phyloP scores from a whole-genome alignment of 1,284 basidiomycete genomes.

The Xerocomus minutiporus region DNA sequence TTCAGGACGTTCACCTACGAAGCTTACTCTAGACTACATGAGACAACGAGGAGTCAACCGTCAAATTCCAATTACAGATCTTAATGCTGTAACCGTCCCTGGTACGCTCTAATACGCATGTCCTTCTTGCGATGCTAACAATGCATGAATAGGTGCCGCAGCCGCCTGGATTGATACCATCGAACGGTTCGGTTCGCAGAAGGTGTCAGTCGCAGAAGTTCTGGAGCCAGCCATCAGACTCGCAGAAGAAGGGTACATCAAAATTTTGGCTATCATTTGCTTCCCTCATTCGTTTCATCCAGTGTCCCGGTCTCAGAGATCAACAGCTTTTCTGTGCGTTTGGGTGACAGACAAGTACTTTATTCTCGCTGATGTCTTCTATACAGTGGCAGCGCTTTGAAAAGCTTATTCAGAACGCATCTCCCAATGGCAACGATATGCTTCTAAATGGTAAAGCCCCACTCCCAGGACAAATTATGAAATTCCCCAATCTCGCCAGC shows the following conservation, averaged over 20 bases:
- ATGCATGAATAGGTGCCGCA: constrained; percentile 61
- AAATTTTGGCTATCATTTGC: neutral
- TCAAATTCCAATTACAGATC: constrained; percentile 66
- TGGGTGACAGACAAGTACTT: neutral
- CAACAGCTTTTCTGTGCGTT: constrained; percentile 54
- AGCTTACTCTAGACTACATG: constrained; percentile 72
- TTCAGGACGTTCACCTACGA: constrained; percentile 80
- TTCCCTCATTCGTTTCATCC: constrained; percentile 8
- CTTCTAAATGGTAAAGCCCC: constrained; percentile 79
- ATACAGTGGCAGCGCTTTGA: constrained; percentile 73
- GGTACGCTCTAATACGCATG: constrained; percentile 36
- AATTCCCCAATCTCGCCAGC: constrained; percentile 73
- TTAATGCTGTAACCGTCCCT: constrained; percentile 91
- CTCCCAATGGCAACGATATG: constrained; percentile 81
- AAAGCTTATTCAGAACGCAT: constrained; percentile 73
- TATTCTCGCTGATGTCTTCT: constrained; percentile 8
- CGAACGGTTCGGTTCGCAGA: constrained; percentile 79
- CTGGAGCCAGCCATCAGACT: constrained; percentile 82
- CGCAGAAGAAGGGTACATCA: constrained; percentile 77
- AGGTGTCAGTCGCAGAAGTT: constrained; percentile 74
- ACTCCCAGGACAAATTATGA: constrained; percentile 72
- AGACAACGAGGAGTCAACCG: constrained; percentile 66
- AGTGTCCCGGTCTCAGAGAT: constrained; percentile 81
- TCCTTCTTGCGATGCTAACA: neutral
- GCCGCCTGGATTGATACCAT: constrained; percentile 93